phyloP scores from a whole-genome alignment of 1,284 basidiomycete genomes.

The Thecaphora thlaspeos region DNA sequence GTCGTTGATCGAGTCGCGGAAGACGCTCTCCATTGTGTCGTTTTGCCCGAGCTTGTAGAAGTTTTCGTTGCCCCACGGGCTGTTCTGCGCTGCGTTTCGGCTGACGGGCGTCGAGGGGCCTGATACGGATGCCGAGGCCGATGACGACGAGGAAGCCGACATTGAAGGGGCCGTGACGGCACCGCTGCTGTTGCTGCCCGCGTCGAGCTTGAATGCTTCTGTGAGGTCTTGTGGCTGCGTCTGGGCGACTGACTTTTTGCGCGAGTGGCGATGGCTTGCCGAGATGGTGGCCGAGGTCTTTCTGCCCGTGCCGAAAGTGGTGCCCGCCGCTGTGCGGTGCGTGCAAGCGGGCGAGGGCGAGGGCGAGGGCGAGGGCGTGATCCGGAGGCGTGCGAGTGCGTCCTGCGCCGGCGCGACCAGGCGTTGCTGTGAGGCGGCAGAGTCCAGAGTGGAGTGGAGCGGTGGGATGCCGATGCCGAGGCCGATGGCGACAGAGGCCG shows the following conservation, averaged over 20 bases:
- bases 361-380: not conserved
- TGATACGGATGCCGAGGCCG: no score
- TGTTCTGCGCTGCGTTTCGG: not conserved
- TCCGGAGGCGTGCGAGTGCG: no score
- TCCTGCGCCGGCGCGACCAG: no score
- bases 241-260: slow-evolving; percentile 50
- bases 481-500: slow-evolving; percentile 13
- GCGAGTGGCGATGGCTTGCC: slow-evolving; percentile 46
- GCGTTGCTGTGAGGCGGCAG: no score
- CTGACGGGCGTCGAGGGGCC: not conserved
- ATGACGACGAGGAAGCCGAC: no score
- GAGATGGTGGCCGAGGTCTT: slow-evolving; percentile 20
- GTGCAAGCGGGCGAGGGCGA: not conserved
- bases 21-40: slow-evolving; percentile 57
- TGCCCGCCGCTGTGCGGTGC: no score
- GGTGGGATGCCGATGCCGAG: no score
- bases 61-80: slow-evolving; percentile 5
- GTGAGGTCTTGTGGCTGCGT: slow-evolving; percentile 49
- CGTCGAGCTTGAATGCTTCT: slow-evolving; percentile 45
- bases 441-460: no score
- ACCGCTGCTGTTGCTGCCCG: slow-evolving; percentile 1
- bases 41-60: slow-evolving; percentile 55
- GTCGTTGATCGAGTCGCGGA: slow-evolving; percentile 52
- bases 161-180: slow-evolving; percentile 1
- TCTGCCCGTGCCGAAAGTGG: slow-evolving; percentile 1